phyloP scores from a whole-genome alignment of 2,329 filamentous ascomycete species.

The Colletotrichum kahawae region DNA sequence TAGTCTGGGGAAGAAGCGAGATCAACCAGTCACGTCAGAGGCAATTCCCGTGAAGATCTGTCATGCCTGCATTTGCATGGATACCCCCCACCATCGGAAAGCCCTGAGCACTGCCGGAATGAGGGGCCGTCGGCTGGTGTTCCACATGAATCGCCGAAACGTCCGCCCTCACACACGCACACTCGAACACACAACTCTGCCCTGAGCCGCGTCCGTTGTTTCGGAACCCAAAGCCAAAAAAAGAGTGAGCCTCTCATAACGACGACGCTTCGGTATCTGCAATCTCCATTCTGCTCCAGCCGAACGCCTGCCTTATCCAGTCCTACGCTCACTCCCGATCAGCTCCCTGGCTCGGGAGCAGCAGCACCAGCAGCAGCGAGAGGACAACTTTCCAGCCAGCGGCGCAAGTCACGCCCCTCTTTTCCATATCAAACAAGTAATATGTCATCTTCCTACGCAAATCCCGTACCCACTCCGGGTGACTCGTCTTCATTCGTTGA shows the following conservation, averaged over 20 bases:
- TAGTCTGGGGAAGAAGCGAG: not conserved
- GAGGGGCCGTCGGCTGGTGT: slow-evolving; percentile 1
- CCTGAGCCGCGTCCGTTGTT: not conserved
- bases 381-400: not conserved
- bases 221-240: not conserved
- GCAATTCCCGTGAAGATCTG: not conserved
- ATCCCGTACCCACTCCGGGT: not conserved
- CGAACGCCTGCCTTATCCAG: not conserved
- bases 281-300: not conserved
- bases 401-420: not conserved
- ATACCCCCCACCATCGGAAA: not conserved
- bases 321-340: not conserved
- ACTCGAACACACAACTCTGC: not conserved
- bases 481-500: not conserved
- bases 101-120: not conserved
- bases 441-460: not conserved
- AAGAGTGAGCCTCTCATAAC: not conserved
- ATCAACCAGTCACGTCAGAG: not conserved
- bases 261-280: slow-evolving; percentile 3
- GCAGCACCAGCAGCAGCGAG: not conserved
- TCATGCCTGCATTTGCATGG: not conserved
- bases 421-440: not conserved
- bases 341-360: not conserved
- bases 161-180: not conserved
- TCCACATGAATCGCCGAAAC: not conserved